phyloP scores from a whole-genome alignment of 176 grass and related monocot genomes.

The Bothriochloa decipiens region DNA sequence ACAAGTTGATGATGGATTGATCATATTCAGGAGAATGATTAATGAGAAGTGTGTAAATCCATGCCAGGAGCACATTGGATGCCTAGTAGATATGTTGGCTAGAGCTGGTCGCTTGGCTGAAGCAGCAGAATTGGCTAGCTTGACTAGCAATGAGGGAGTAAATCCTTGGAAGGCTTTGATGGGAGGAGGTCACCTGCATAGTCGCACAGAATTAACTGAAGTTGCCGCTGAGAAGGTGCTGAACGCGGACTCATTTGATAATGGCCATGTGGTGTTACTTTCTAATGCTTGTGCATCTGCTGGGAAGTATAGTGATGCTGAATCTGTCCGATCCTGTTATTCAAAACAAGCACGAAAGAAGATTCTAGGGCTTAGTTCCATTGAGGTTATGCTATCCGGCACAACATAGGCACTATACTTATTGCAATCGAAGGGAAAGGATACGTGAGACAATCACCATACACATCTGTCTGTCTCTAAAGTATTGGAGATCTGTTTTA shows the following conservation, averaged over 20 bases:
- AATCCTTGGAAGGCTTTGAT: slow-evolving; percentile 77
- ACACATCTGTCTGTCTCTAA: slow-evolving; percentile 8
- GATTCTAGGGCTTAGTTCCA: slow-evolving; percentile 57
- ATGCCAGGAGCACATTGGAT: slow-evolving; percentile 62
- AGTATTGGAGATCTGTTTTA: slow-evolving; percentile 32
- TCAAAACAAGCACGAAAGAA: slow-evolving; percentile 44
- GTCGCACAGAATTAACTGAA: slow-evolving; percentile 50
- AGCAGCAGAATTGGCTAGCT: slow-evolving; percentile 50
- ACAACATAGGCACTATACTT: slow-evolving; percentile 29
- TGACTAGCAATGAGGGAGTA: slow-evolving; percentile 46
- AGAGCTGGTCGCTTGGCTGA: slow-evolving; percentile 71
- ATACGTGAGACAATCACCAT: slow-evolving; percentile 7
- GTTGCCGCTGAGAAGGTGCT: slow-evolving; percentile 64
- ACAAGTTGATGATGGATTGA: slow-evolving; percentile 58
- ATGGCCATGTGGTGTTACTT: slow-evolving; percentile 69
- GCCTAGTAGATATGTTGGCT: slow-evolving; percentile 75
- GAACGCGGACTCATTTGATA: slow-evolving; percentile 49
- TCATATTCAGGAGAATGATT: slow-evolving; percentile 65
- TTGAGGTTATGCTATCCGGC: slow-evolving; percentile 44
- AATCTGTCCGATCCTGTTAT: slow-evolving; percentile 65
- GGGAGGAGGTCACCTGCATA: slow-evolving; percentile 60
- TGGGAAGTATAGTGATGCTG: slow-evolving; percentile 59
- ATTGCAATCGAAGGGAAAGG: slow-evolving; percentile 22
- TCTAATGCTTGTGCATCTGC: slow-evolving; percentile 69
- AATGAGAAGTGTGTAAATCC: slow-evolving; percentile 46